Evolutionary conservation across 1,139 yeast species (phyloP), one percentile per base, ranked within the genome.

Genomic region (Yamadazyma epiphylla): DNA sequence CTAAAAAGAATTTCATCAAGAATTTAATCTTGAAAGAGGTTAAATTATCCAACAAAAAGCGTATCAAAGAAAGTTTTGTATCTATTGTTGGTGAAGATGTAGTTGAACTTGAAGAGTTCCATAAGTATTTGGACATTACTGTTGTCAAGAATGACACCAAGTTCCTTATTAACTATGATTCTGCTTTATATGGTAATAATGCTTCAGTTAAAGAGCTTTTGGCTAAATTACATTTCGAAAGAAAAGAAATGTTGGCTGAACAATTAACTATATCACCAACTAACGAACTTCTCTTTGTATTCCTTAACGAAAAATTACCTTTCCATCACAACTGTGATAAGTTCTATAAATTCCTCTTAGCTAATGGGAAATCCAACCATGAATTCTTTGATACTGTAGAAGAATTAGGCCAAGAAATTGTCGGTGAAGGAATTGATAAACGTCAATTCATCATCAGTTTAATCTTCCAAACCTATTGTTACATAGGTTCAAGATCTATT

Each of bases 401-500:
- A 24, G 63, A 58, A 21, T 50, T 68, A 33, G 49, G 49, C 12
- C 59, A 60, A 24, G 53, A 62, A 2, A 38, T 54, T 16, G 55
- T 55, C 4, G 38, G 46, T 25, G 46, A 47, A 13, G 57, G 57
- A 3, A 49, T 63, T 14, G 48, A 62, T 33, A 48, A 50, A 39
- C 74, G 42, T 62, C 70, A 42, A 55, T 70, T 80, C 37, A 53
- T 77, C 24, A 64, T 82, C 25, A 75, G 82, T 22, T 60, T 85
- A 16, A 58, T 88, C 15, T 69, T 82, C 42, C 89, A 86, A 48
- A 70, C 84, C 0, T 70, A 87, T 33, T 84, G 94, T 28, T 81
- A 79, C 47, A 79, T 88, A 38, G 96, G 97, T 15, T 82, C 87
- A 27, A 74, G 97, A 51, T 88, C 97, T 0, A 72, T 89, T 27